Conservation (phyloP, 192 early-diverging fungal genomes). For the Diversispora eburnea region DNA sequence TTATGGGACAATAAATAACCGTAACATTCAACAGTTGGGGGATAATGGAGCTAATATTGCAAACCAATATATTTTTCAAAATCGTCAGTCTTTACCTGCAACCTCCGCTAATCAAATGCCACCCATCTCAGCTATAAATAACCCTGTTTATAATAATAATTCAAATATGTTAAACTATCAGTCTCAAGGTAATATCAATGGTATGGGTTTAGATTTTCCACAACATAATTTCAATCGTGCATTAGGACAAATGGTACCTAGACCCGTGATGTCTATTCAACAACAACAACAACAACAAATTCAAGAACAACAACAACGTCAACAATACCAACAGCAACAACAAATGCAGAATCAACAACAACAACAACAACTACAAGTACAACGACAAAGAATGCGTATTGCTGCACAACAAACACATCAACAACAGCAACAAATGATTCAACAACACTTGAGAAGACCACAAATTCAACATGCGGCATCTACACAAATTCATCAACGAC, state of each 20-base stretch:
- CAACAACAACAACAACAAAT: slow-evolving; percentile 17
- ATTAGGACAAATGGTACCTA: not conserved
- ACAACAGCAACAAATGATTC: slow-evolving; percentile 26
- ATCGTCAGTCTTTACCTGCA: slow-evolving; percentile 5
- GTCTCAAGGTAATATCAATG: slow-evolving; percentile 21
- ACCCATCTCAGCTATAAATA: slow-evolving; percentile 1
- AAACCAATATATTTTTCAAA: slow-evolving; percentile 10
- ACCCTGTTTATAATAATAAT: not conserved
- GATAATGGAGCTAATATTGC: not conserved
- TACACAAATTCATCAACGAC: slow-evolving; percentile 6
- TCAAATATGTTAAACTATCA: not conserved
- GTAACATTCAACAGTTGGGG: not conserved
- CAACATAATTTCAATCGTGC: not conserved
- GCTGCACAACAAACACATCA: slow-evolving; percentile 16
- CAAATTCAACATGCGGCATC: not conserved
- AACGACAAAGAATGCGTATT: not conserved
- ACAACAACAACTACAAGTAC: slow-evolving; percentile 8
- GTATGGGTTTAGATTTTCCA: slow-evolving; percentile 16
- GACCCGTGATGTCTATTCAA: not conserved
- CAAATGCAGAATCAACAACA: slow-evolving; percentile 9
- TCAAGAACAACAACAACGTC: slow-evolving; percentile 10
- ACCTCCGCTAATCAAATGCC: not conserved
- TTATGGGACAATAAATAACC: not conserved
- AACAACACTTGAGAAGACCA: slow-evolving; percentile 6
- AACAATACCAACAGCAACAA: slow-evolving; percentile 14